These are phyloP conservation scores for Ogataea trehaloabstinens DNA, from an alignment of 805 yeast species.

Conservation along the genomic window DNA sequence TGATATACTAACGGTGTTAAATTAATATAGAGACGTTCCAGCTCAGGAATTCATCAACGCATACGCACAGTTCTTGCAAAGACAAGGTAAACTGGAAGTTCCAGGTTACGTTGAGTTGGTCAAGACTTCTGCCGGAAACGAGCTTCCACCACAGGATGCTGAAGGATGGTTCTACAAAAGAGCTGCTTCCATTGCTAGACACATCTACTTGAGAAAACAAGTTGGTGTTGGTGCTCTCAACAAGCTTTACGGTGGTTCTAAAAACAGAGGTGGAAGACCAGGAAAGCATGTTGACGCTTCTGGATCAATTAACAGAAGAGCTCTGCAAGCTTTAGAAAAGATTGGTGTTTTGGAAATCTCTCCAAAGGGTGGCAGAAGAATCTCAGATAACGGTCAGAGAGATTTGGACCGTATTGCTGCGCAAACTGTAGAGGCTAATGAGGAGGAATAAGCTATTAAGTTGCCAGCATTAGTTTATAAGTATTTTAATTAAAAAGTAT, in stretches of 20 bases:
- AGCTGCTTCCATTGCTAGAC: constrained; percentile 99
- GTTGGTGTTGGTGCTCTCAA: constrained; percentile 99
- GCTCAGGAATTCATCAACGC: constrained; percentile 99
- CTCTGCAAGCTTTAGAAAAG: constrained; percentile 96
- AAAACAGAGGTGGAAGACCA: constrained; percentile 99
- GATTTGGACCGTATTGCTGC: constrained; percentile 99
- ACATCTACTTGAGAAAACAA: constrained; percentile 98
- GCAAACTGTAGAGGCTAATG: constrained; percentile 93
- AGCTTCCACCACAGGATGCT: constrained; percentile 99
- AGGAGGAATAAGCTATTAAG: constrained; percentile 41
- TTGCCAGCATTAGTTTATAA: constrained; percentile 5
- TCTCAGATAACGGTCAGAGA: constrained; percentile 99
- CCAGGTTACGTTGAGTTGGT: constrained; percentile 99
- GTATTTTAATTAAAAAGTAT: neutral
- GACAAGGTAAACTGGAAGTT: constrained; percentile 99
- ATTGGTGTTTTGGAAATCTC: constrained; percentile 95
- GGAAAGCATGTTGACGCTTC: constrained; percentile 98
- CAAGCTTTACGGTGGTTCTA: constrained; percentile 99
- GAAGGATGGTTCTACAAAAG: constrained; percentile 99
- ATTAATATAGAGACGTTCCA: constrained; percentile 91
- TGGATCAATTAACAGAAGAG: constrained; percentile 98
- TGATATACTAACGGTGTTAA: constrained; percentile 29
- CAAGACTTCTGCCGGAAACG: constrained; percentile 98
- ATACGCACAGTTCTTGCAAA: constrained; percentile 99
- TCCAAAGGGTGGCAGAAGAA: constrained; percentile 98